Conservation (phyloP, 257 asterid genomes). For the Ilex asprella region DNA sequence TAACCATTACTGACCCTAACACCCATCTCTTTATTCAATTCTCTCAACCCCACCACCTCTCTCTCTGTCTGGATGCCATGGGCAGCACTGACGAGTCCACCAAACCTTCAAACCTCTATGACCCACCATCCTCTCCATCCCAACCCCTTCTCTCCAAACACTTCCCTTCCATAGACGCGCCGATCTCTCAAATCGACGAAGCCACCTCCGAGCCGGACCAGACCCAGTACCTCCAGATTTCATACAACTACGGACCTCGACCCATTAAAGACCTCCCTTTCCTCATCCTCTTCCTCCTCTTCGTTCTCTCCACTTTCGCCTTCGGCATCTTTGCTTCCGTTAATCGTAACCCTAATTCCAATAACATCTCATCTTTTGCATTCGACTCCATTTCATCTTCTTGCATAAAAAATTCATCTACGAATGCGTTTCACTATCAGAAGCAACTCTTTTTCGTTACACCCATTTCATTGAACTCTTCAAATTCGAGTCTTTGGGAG, state of each 20-base stretch:
- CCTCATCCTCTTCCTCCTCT: slow-evolving; percentile 50
- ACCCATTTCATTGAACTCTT: slow-evolving; percentile 23
- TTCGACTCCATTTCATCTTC: slow-evolving; percentile 52
- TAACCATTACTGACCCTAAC: too few species aligned
- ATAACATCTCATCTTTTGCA: slow-evolving; percentile 38
- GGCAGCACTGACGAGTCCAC: not conserved
- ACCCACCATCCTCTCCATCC: slow-evolving; percentile 17
- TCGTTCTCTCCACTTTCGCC: slow-evolving; percentile 59
- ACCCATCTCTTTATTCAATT: too few species aligned
- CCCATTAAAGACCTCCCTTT: slow-evolving; percentile 59
- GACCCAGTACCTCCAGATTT: slow-evolving; percentile 77
- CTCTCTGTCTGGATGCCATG: not conserved
- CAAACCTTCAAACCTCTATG: not conserved
- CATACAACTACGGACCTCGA: slow-evolving; percentile 76
- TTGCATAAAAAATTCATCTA: not conserved
- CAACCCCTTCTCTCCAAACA: slow-evolving; percentile 46
- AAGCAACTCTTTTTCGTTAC: slow-evolving; percentile 6
- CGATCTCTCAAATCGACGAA: slow-evolving; percentile 31
- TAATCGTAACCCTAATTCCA: slow-evolving; percentile 55
- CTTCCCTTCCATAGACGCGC: slow-evolving; percentile 17
- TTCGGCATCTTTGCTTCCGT: slow-evolving; percentile 84
- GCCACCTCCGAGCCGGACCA: slow-evolving; percentile 46
- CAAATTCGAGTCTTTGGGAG: slow-evolving; percentile 34
- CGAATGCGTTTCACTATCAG: not conserved
- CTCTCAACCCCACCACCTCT: not conserved